These are phyloP conservation scores for Ophiostoma ips DNA, from an alignment of 2,329 filamentous ascomycete genomes.

Conservation along the genomic window DNA sequence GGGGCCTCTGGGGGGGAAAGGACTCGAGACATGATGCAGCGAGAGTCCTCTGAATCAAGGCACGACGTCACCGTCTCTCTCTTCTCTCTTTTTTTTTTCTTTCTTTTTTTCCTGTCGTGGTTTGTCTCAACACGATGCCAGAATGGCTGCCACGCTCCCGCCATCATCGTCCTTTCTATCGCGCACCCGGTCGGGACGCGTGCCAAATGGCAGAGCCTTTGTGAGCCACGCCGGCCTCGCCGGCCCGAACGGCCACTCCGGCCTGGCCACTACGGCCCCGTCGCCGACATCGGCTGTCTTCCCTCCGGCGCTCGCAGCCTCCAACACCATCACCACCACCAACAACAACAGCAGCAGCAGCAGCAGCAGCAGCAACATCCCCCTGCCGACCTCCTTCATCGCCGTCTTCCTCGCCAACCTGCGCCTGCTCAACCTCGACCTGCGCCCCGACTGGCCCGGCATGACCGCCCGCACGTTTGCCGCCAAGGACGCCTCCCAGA, in stretches of 20 bases:
- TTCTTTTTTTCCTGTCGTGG: no score
- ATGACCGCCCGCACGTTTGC: slow-evolving; percentile 60
- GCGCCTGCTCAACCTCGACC: slow-evolving; percentile 67
- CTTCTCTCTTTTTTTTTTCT: no score
- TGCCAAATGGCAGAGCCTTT: slow-evolving; percentile 11
- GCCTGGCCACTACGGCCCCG: neutral
- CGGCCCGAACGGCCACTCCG: neutral
- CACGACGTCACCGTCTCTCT: no score
- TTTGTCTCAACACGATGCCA: slow-evolving; percentile 6
- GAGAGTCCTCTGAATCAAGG: no score
- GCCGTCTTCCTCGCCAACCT: slow-evolving; percentile 70
- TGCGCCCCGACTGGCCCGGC: slow-evolving; percentile 63
- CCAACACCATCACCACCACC: neutral
- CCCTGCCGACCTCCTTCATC: slow-evolving; percentile 33
- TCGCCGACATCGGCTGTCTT: no score
- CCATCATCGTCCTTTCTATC: slow-evolving; percentile 12
- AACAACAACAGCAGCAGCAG: neutral
- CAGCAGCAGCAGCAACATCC: neutral
- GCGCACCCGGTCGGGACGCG: slow-evolving; percentile 17
- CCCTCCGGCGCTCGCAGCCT: no score
- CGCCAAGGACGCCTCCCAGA: slow-evolving; percentile 48
- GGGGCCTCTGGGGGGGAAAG: no score
- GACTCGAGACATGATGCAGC: no score
- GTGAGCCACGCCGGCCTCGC: neutral
- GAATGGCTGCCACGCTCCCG: slow-evolving; percentile 10